Base-by-base conservation (phyloP, 805 yeast species). In the Kuraishia piskuri region DNA sequence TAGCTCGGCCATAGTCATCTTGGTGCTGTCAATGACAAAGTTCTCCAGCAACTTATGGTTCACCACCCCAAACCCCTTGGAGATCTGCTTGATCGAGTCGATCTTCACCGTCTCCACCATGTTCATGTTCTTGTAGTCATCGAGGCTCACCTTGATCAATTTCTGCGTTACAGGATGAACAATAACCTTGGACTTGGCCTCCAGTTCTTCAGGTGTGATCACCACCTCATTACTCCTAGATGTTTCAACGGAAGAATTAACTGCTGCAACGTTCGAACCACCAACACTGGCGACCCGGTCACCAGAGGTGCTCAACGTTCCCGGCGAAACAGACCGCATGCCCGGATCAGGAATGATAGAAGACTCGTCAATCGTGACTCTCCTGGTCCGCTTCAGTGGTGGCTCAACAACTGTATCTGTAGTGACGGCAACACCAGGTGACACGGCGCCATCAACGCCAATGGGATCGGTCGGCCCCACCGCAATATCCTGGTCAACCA, bases 1-100 rank as follows among this genome's bases (percentile, higher is more conserved):
- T 51, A 88, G 68, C 54, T 87, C 92, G 2, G 78, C 82, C 80
- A 88, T 77, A 0, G 82, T 82, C 63, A 87, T 79, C 23, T 64
- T 65, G 1, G 76, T 75, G 47, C 79, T 78, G 60, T 83, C 81
- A 40, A 87, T 70, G 7, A 68, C 37, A 48, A 68, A 73, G 17
- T 73, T 65, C 19, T 75, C 68, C 20, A 72, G 72, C 26, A 75
- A 64, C 7, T 74, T 67, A n/a, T 72, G 71, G 23, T 66, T 68
- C 22, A 72, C 76, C 12, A 59, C 59, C 45, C 59, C 50, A 59
- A 77, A 56, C 55, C 74, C 57, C 60, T 67, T 60, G 45, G 74
- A 65, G 57, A 76, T 57, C 56, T 74, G 68, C 56, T 67, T 50
- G 67, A 70, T 49, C 48, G 57, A 63, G 40, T 59, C 77, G 8